Base-by-base conservation (phyloP, 345 rosid species). In the Bretschneidera sinensis region DNA sequence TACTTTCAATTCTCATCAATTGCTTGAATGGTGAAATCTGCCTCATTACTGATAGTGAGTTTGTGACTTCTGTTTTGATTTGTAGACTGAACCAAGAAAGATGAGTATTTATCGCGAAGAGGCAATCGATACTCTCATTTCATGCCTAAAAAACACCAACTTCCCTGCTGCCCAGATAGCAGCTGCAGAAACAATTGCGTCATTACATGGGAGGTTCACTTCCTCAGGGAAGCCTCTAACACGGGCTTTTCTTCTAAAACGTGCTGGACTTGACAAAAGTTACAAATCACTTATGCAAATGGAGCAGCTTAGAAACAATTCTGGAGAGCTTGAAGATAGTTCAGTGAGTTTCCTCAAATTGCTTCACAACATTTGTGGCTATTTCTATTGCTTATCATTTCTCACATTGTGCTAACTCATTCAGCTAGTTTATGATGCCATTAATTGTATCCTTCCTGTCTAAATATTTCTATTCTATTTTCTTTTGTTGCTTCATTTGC, bases 81-180 rank as follows among this genome's bases (percentile, higher is more conserved):
- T 77, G 57, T 43, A 86, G 92, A 81, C 71, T 62, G 87, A 81
- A 61, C 92, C 92, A 9, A 78, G 87, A 68, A 83, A 83, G 75
- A 83, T 83, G 87, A 86, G 92, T 55, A 86, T 86, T 21, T 83
- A 79, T 58, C 75, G 92, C 15, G 92, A 86, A 71, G 92, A 86
- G 64, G 89, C 92, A 22, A 73, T 83, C n/a, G 92, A 83, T 60
- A 60, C 76, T 20, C 80, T 86, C 35, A 78, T 86, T 66, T 69
- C 81, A 33, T 72, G 85, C 78, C 89, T 86, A 57, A 69, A 75
- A 61, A 73, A 81, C 17, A 68, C 78, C 13, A 83, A 79, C 23
- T 71, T 67, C 57, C 87, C 87, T 34, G 71, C 71, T 55, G 69
- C 75, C 48, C 92, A 86, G 76, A 61, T 78, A 43, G 79, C 84